Base-by-base conservation (phyloP, 2,329 filamentous ascomycete genomes). In the Exophiala mesophila region DNA sequence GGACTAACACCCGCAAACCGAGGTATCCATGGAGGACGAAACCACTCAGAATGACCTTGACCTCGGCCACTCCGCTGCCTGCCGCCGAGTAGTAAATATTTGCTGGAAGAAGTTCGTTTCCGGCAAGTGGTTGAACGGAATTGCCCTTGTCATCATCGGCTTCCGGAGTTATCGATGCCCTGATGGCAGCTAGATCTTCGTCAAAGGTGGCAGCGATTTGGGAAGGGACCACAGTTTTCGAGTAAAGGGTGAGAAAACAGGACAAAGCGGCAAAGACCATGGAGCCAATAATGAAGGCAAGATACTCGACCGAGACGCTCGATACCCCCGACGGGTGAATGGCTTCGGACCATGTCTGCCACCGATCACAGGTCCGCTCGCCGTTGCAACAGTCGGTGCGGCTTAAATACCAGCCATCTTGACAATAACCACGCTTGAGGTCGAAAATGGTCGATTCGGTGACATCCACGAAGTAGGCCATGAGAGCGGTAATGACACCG, bases 11-110 rank as follows among this genome's bases (percentile, higher is more conserved):
- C 59, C 84, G 85, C 28, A 94, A 64, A 55, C 92, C 92, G 5
- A 98, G 76, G 60, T 97, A 97, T 1, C 92, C 90, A 70, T 97
- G 92, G 41, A 98, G 71, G 41, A 98, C 90, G 58, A 97, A 98
- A 4, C 92, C 92, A 57, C 88, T 96, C n/a, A 97, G 77, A 45
- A 97, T 97, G 46, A 97, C 92, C 52, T 92, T 89, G 42, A 97
- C 90, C 67, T 98, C 92, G 5, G 92, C 92, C 9, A 98, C 92
- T 56, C 92, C 92, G 65, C 88, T 95, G 36, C 92, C 92, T 30
- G 90, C 90, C 45, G 90, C 92, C 5, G 92, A 89, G 63, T 96
- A 98, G 65, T 95, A 98, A 4, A 90, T 77, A 63, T 58, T 20
- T 63, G 61, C 42, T 62, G 49, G 56, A 58, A 56, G 59, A 68